A percentile compares a stretch with the other conserved stretches of the same genome.
These are phyloP conservation scores for Tylopilus orsonianus DNA, from an alignment of 1,284 basidiomycete species.

Conservation along the genomic window DNA sequence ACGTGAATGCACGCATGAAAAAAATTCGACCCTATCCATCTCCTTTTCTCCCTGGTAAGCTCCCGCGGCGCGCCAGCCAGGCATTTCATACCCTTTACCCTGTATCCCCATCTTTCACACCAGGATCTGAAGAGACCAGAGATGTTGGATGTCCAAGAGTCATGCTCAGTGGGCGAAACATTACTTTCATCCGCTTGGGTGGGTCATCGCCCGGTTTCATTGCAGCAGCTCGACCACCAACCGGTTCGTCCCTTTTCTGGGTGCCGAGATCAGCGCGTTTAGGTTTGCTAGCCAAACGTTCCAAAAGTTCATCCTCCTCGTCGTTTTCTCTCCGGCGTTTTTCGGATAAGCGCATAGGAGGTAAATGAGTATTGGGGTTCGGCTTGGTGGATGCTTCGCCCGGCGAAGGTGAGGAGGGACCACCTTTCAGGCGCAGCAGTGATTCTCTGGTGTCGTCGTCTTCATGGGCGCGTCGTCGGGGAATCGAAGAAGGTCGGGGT, in stretches of 20 bases:
- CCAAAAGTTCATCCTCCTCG: constrained; percentile 67
- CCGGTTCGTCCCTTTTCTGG: constrained; percentile 36
- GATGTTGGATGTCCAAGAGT: constrained; percentile 33
- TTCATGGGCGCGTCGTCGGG: constrained; percentile 38
- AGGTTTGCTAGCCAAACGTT: constrained; percentile 52
- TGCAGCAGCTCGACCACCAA: constrained; percentile 27
- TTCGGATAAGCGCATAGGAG: constrained; percentile 53
- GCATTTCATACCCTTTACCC: constrained; percentile 42
- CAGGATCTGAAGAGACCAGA: constrained; percentile 55
- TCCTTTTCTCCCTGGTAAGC: not conserved
- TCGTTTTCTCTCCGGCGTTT: constrained; percentile 76
- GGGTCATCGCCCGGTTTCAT: constrained; percentile 59
- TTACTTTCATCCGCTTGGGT: constrained; percentile 77
- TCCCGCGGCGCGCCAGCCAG: not conserved
- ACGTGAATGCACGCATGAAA: constrained; percentile 7
- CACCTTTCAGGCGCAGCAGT: constrained; percentile 44
- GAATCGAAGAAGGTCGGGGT: constrained; percentile 35
- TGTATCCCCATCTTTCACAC: constrained; percentile 74
- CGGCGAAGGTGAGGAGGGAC: constrained; percentile 44
- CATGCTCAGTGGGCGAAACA: constrained; percentile 53
- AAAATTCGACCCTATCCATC: not conserved
- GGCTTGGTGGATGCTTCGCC: constrained; percentile 35
- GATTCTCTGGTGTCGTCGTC: constrained; percentile 57
- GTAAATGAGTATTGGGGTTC: constrained; percentile 34
- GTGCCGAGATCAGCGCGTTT: constrained; percentile 49